A percentile compares a stretch with the other conserved stretches of the same genome.
Evolutionary conservation across 2,329 filamentous ascomycete species (phyloP).

Genomic region (Alternaria burnsii): DNA sequence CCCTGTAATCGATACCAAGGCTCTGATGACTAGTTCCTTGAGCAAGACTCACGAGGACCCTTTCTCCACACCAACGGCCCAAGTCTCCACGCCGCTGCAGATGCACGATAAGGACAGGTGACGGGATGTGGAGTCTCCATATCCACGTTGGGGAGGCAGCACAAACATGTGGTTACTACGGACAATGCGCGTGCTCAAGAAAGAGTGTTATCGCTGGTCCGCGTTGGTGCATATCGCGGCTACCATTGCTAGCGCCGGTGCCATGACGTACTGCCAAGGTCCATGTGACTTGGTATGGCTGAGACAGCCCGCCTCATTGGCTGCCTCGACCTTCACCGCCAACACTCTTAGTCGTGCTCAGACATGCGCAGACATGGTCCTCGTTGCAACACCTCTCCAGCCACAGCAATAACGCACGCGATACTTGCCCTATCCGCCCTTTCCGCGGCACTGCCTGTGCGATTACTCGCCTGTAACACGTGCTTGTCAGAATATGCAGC

Average conservation of each 20-base stretch:
- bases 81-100: constrained; percentile 24
- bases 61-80: constrained; percentile 10
- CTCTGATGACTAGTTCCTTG: constrained; percentile 10
- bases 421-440: constrained; percentile 5
- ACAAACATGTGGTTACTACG: constrained; percentile 12
- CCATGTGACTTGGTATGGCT: constrained; percentile 9
- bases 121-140: constrained; percentile 26
- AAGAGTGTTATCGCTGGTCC: constrained; percentile 8
- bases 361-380: constrained; percentile 4
- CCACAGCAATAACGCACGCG: constrained; percentile 6
- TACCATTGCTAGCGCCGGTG: constrained; percentile 7
- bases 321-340: constrained; percentile 8
- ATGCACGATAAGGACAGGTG: constrained; percentile 27
- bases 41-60: constrained; percentile 21
- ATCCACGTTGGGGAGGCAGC: constrained; percentile 1
- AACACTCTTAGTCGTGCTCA: not conserved
- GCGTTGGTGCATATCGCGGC: constrained; percentile 13
- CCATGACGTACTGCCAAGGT: constrained; percentile 15
- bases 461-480: not conserved
- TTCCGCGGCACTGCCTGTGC: not conserved
- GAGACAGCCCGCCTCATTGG: not conserved
- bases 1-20: constrained; percentile 6
- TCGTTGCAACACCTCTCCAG: constrained; percentile 8
- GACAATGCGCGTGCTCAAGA: constrained; percentile 13
- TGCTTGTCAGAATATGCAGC: not conserved